Percentiles rank a stretch among this genome's conserved stretches.
phyloP scores from a whole-genome alignment of 495 filamentous ascomycete genomes.

The Xylaria flabelliformis region DNA sequence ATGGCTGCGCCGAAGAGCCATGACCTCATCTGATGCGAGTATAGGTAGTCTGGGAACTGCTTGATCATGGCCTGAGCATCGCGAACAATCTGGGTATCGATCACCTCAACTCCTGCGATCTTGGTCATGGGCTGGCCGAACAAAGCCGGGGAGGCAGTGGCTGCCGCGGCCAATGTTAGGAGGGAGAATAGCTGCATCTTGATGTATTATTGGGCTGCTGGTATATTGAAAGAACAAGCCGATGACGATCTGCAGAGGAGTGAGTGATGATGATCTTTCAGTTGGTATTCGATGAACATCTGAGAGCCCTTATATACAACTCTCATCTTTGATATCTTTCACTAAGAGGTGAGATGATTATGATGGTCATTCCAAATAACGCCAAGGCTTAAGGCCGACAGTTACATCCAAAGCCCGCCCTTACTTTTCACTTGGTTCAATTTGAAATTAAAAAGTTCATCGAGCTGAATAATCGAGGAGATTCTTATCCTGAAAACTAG shows the following conservation, averaged over 20 bases:
- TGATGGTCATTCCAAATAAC: slow-evolving; percentile 13
- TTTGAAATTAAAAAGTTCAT: slow-evolving; percentile 10
- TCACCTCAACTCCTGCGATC: slow-evolving; percentile 35
- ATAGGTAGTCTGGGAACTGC: slow-evolving; percentile 42
- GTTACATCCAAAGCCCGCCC: background rate
- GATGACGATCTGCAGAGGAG: background rate
- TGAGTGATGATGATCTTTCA: background rate
- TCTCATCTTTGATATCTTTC: background rate
- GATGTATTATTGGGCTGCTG: background rate
- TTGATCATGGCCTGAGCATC: slow-evolving; percentile 48
- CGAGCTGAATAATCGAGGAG: background rate
- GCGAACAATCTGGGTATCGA: slow-evolving; percentile 34
- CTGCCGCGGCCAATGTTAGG: slow-evolving; percentile 17
- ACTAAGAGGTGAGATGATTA: background rate
- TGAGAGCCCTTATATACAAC: slow-evolving; percentile 12
- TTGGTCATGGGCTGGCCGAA: slow-evolving; percentile 20
- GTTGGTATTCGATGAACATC: background rate
- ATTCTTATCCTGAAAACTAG: background rate
- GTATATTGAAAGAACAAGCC: background rate
- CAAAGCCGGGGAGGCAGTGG: slow-evolving; percentile 7
- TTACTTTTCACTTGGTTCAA: background rate
- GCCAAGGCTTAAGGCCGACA: background rate
- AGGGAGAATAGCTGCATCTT: slow-evolving; percentile 24
- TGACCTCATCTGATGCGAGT: slow-evolving; percentile 50
- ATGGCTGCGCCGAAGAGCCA: slow-evolving; percentile 54